These are phyloP conservation scores for Aspergillus kassunensis DNA, from an alignment of 495 filamentous ascomycete genomes.

Conservation along the genomic window DNA sequence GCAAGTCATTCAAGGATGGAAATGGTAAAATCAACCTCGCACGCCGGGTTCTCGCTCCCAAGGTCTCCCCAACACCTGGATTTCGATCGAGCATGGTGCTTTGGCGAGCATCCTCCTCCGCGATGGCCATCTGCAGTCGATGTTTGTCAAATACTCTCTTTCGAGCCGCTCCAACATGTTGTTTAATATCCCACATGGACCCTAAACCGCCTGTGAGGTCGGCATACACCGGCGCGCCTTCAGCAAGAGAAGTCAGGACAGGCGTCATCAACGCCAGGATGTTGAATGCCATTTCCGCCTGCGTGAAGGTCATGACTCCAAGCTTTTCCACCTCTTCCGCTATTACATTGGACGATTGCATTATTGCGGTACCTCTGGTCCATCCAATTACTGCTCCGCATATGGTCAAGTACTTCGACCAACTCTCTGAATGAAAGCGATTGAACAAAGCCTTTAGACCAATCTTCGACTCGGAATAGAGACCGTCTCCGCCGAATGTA, in stretches of 20 bases:
- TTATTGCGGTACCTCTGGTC: conserved; percentile 96
- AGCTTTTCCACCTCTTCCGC: conserved; percentile 93
- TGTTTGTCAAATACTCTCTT: conserved; percentile 81
- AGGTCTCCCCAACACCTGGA: conserved; percentile 59
- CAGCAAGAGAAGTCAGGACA: conserved; percentile 80
- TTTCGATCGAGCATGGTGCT: conserved; percentile 50
- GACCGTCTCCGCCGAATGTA: conserved; percentile 94
- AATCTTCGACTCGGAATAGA: conserved; percentile 97
- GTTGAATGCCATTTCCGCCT: conserved; percentile 99
- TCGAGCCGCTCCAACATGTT: conserved; percentile 53
- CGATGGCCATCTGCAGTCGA: conserved; percentile 29
- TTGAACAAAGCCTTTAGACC: conserved; percentile 96
- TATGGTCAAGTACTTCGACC: conserved; percentile 94
- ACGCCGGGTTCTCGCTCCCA: conserved; percentile 59
- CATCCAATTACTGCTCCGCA: conserved; percentile 98
- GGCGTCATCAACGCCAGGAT: conserved; percentile 94
- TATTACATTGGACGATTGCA: conserved; percentile 95
- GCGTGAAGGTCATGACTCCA: conserved; percentile 97
- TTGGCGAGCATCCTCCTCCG: conserved; percentile 14
- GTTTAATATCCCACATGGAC: conserved; percentile 19
- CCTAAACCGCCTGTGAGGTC: conserved; percentile 24
- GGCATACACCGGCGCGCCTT: conserved; percentile 23
- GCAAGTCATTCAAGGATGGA: conserved; percentile 56
- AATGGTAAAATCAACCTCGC: conserved; percentile 95
- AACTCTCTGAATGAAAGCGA: conserved; percentile 94